Evolutionary conservation across 2,329 filamentous ascomycete genomes (phyloP), one percentile per base, ranked within the genome.

Genomic region (Aspergillus caelatus): DNA sequence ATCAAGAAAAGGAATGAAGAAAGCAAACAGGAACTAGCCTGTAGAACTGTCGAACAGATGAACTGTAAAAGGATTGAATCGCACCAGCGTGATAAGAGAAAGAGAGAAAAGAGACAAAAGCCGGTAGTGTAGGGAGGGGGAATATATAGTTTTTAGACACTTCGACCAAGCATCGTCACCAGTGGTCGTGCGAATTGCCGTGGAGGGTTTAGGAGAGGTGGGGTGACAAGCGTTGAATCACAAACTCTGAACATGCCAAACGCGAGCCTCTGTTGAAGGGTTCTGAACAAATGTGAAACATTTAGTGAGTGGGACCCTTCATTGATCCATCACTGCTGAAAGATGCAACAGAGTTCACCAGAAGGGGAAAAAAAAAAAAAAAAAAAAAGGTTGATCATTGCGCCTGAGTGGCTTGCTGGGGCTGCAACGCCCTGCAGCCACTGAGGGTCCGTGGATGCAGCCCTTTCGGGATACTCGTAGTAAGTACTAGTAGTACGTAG

Each of bases 11-110:
- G 58, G 65, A 67, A 60, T 67, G 66, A 63, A 68, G 66, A 67
- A 66, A 75, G 61, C 68, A 73, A 63, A 73, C 72, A 77, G 75
- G 75, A 68, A 72, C 76, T 77, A 68, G 76, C 75, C 76, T 73
- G 74, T 65, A 61, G 30, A 61, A 67, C 56, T 70, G 68, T 71
- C 71, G 70, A 77, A 74, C 68, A 65, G 62, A 62, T 62, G 63
- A 45, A 66, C 46, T 60, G 58, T 50, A 65, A 72, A 36, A 69
- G 62, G 65, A 70, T 61, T 43, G 66, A 67, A 70, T 63, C 70
- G 72, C 61, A 63, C 67, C 65, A 70, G 69, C 69, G 69, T 69
- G 64, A 59, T 61, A 61, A 60, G 60, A 67, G 67, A 46, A 64
- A 62, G 45, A 66, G 55, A 65, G 43, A 65, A 58, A 62, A 57